phyloP scores from a whole-genome alignment of 2,329 filamentous ascomycete genomes.

The Trichoderma atroviride region DNA sequence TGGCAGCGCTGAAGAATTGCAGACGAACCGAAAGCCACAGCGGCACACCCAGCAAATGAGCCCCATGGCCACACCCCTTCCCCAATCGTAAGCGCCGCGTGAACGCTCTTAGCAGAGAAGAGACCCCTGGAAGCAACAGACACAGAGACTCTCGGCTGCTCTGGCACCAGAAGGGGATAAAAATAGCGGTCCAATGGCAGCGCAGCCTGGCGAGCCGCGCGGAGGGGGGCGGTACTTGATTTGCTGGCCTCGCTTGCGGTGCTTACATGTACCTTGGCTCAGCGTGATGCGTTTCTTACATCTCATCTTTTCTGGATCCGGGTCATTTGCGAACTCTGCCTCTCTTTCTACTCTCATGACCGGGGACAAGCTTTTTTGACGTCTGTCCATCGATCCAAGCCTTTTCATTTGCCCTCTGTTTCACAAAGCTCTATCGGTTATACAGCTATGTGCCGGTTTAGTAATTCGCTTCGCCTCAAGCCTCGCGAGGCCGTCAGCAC shows the following conservation, averaged over 20 bases:
- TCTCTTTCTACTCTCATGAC: background rate
- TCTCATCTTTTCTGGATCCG: background rate
- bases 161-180: constrained; percentile 4
- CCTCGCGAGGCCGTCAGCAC: background rate
- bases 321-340: background rate
- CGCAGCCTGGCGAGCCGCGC: constrained; percentile 1
- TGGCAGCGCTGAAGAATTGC: background rate
- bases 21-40: background rate
- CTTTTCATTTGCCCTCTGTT: background rate
- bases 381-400: background rate
- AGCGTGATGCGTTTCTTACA: background rate
- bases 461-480: background rate
- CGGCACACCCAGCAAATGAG: background rate
- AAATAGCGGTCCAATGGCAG: constrained; percentile 23
- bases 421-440: background rate
- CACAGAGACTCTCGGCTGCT: background rate
- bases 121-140: background rate
- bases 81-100: constrained; percentile 19
- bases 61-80: constrained; percentile 1
- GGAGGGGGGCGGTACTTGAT: constrained; percentile 16
- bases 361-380: background rate
- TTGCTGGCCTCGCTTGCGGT: constrained; percentile 16
- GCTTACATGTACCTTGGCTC: constrained; percentile 1
- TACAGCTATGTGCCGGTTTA: background rate
- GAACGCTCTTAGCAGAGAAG: background rate